Base-by-base conservation (phyloP, 2,329 filamentous ascomycete genomes). In the Xylariomycetidae sp. region DNA sequence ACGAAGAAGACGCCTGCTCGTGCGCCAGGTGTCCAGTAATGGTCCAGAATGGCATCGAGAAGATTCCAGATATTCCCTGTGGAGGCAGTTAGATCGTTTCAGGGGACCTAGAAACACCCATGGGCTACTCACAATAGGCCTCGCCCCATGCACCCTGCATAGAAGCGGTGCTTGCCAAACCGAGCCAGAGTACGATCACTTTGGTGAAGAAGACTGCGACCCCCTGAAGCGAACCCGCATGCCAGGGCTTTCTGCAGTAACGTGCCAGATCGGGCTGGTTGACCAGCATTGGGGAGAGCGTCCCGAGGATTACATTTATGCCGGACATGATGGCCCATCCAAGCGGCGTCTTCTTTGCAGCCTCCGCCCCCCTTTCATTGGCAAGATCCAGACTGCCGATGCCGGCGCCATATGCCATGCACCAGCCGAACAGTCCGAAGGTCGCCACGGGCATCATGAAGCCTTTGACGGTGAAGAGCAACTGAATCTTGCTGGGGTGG, bases 301-400 rank as follows among this genome's bases (percentile, higher is more conserved):
- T 50, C 7, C 61, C 60, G 46, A 65, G 53, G 35, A 62, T 54
- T 31, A 54, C 49, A 44, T 63, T 64, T 37, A 65, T 57, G 25
- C 59, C 61, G 12, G 44, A 43, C 41, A 64, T 55, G 33, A 63
- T 49, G 29, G 51, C 46, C 61, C 61, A 64, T 18, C 58, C 61
- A 1, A 62, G 51, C 9, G 54, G 44, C 0, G 48, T 44, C 3
- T 43, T 44, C 1, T 49, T 40, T 5, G 51, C 48, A 4, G 44
- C 48, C 10, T 48, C 38, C 8, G 46, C 48, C n/a, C 49, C 46
- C n/a, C n/a, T n/a, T 4, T 47, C 40, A 2, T 48, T 47, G 4
- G 51, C 57, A 13, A 53, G 41, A 28, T 44, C 41, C 23, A 58
- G 45, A n/a, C 41, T 40, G 7, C 41, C 37, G 20, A 50, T 33